Conservation (phyloP, 192 early-diverging fungal species). For the Lobulomyces angularis region DNA sequence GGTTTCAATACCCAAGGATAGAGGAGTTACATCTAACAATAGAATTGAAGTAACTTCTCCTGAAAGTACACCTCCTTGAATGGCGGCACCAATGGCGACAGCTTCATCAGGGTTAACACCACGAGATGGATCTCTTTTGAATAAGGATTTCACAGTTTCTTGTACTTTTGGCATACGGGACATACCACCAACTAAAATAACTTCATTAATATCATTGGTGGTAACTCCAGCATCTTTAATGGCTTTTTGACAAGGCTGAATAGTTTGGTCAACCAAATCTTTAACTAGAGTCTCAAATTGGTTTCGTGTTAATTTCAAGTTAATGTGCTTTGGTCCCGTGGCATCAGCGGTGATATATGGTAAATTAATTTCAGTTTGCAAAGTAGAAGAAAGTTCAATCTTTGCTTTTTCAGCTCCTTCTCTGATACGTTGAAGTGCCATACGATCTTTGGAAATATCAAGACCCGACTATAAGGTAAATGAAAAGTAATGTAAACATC, state of each 20-base stretch:
- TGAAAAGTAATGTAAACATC: not conserved
- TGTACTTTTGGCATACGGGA: conserved; percentile 94
- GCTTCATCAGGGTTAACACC: conserved; percentile 97
- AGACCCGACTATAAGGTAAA: conserved; percentile 47
- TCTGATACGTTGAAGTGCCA: conserved; percentile 94
- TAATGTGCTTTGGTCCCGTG: conserved; percentile 93
- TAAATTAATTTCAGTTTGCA: conserved; percentile 92
- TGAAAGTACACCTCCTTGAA: conserved; percentile 95
- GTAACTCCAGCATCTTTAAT: conserved; percentile 85
- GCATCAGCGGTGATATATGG: conserved; percentile 88
- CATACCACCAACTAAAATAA: conserved; percentile 97
- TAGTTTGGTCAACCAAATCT: conserved; percentile 73
- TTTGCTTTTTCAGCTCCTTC: conserved; percentile 98
- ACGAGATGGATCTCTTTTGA: conserved; percentile 86
- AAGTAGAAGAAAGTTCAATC: conserved; percentile 90
- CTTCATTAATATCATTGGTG: conserved; percentile 76
- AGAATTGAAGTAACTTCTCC: conserved; percentile 94
- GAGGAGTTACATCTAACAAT: conserved; percentile 90
- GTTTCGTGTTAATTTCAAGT: conserved; percentile 80
- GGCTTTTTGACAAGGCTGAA: conserved; percentile 89
- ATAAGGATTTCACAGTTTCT: conserved; percentile 77
- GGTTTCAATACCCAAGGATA: conserved; percentile 97
- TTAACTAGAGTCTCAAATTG: conserved; percentile 77
- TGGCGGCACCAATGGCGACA: conserved; percentile 93
- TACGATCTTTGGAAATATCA: conserved; percentile 75